Evolutionary conservation across 768 basidiomycete genomes (phyloP), one percentile per base, ranked within the genome.

Genomic region (Grammothele lineata): DNA sequence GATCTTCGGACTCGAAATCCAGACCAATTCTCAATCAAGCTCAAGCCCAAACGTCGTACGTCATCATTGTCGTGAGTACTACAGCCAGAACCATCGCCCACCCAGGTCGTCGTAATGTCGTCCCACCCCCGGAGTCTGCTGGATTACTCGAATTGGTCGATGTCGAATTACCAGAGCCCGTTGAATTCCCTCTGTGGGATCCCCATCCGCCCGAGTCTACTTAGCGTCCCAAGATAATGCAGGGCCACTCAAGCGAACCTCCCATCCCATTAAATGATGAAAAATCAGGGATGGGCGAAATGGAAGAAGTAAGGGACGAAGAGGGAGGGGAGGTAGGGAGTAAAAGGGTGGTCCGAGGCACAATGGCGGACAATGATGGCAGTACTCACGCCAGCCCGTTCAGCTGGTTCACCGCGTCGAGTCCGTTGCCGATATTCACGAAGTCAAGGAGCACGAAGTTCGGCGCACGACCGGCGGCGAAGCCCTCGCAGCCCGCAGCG

Each of bases 391-490:
- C 42, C 39, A 66, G 51, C 35, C 75, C 75, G 51, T 80, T 79
- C 24, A 79, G 58, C 42, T 54, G 53, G 41, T 72, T 63, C 0
- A 69, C 77, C 1, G 76, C 75, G 22, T 62, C 39, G 44, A 73
- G 61, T 1, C 64, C 76, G 12, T 74, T 48, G 3, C 78, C 79
- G 21, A 74, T 43, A 54, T 80, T 65, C 9, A 79, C 73, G 41
- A 62, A 81, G 59, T 80, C 79, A 18, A 80, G 65, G 18, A 80
- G 65, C 24, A 80, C 62, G 58, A 80, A 80, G 42, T 74, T 73
- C 0, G 78, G 78, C 15, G 71, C 69, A 22, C 71, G 68, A 14
- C 69, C 70, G 7, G 65, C 70, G 1, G 67, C 71, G 18, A 80
- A 61, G 0, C 66, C 70, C 1, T 66, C 60, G 42, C 78, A 80